phyloP scores from a whole-genome alignment of 139 green algal genomes.

The Ettlia oleoabundans region DNA sequence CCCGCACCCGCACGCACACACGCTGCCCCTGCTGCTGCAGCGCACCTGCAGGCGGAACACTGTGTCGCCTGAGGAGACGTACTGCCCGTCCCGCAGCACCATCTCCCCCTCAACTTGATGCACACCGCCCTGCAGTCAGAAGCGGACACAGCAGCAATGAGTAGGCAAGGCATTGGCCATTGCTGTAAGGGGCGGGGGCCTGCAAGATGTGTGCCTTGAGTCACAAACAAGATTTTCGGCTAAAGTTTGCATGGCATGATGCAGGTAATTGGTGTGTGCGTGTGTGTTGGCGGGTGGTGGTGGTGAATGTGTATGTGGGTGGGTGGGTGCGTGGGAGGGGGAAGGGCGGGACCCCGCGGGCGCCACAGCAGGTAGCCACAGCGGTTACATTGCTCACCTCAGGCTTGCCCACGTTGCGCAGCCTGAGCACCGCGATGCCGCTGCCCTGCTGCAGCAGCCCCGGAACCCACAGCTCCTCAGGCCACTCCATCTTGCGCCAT shows the following conservation, averaged over 20 bases:
- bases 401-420: background rate
- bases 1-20: background rate
- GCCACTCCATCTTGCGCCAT: slow-evolving; percentile 10
- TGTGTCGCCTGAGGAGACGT: slow-evolving; percentile 59
- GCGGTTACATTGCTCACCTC: slow-evolving; percentile 17
- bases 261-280: background rate
- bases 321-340: too few relatives aligned
- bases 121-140: slow-evolving; percentile 1
- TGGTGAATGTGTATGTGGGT: too few relatives aligned
- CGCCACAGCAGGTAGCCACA: too few relatives aligned
- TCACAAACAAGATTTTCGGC: background rate
- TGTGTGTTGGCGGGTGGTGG: too few relatives aligned
- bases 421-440: slow-evolving; percentile 18
- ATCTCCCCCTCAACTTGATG: slow-evolving; percentile 66
- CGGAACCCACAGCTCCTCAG: too few relatives aligned
- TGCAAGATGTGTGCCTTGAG: background rate
- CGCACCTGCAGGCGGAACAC: slow-evolving; percentile 33
- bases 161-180: background rate
- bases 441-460: slow-evolving; percentile 3
- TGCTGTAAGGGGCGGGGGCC: background rate
- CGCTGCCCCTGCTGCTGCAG: too few relatives aligned
- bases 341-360: too few relatives aligned
- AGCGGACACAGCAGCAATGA: background rate
- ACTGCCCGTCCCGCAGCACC: slow-evolving; percentile 66
- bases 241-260: background rate